Base-by-base conservation (phyloP, 164 flowering plant genomes). In the Stephania cephalantha region DNA sequence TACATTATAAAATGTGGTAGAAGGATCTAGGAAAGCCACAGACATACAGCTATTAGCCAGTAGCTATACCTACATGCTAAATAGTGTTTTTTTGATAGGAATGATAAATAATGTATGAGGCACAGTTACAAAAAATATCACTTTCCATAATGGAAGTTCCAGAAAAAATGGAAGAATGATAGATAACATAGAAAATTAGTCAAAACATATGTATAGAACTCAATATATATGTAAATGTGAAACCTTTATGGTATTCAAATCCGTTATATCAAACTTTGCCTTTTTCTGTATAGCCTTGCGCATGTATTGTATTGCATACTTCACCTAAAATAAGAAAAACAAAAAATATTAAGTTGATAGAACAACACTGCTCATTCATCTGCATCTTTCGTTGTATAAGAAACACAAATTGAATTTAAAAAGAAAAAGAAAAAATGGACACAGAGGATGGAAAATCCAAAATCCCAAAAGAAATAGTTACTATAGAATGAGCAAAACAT, bases 221-320 rank as follows among this genome's bases (percentile, higher is more conserved):
- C 18, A 31, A n/a, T 30, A 35, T 13, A 10, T 35, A 42, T 29
- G 31, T 70, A 9, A 65, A 73, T 69, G 68, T 10, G 74, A 17
- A 79, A 95, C 99, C 98, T 95, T 85, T 73, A 92, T 81, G 81
- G 93, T 86, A 81, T 93, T 92, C 67, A 95, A 85, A 63, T 88
- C 92, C 83, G 70, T 85, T 77, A 95, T 95, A 83, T 95, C 99
- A 82, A 95, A 95, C 81, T 93, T 92, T 31, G 99, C 99, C 87
- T 91, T 95, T 73, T 88, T 93, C 84, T 81, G 87, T 75, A 95
- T 87, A 68, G 84, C 83, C 86, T 78, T 90, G 73, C 97, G 85
- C 99, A 95, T 93, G 86, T 83, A 90, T 71, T 92, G 97, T 75
- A 95, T 89, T 61, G 95, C 98, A 85, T 90, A 86, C 80, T 93